Base-by-base conservation (phyloP, 345 rosid genomes). In the Erysimum cheiranthoides region DNA sequence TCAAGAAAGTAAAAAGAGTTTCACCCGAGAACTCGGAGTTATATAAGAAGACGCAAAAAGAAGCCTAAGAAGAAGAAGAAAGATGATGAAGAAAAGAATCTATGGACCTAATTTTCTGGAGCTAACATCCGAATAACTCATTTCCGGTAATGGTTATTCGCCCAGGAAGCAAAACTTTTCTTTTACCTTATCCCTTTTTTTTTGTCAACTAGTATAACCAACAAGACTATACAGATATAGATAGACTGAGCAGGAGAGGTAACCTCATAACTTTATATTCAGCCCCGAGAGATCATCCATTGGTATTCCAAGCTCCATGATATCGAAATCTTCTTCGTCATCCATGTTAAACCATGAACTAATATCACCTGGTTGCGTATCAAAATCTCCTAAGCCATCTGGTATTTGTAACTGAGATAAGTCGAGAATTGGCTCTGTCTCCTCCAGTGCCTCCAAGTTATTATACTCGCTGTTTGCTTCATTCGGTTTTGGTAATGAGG, bases 211-310 rank as follows among this genome's bases (percentile, higher is more conserved):
- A 78, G 90, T 94, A 85, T 88, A 93, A 87, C 82, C 82, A 92
- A 85, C 86, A 89, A 81, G 87, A 85, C 90, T 90, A 84, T 89
- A 89, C 91, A 83, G 76, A 30, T 76, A 35, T 49, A 43, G 71
- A 64, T 46, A 12, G 57, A 38, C 36, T 27, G 54, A 63, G 42
- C 82, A 80, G 79, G 78, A 77, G 61, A 80, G 74, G 73, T 51
- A 72, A 81, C 86, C 82, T 94, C 87, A 94, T 80, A 94, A 89
- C 92, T 89, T 92, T 91, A 94, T 87, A 75, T 92, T 86, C 76
- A 94, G 80, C 83, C 90, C 97, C 38, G 97, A 82, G 70, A 94
- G 93, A 84, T 94, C 99, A 81, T 95, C 99, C 99, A 88, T 92
- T 60, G 99, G 99, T 76, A 92, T 92, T 77, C 89, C 92, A 74